These are phyloP conservation scores for Chaetomium cochliodes DNA, from an alignment of 495 filamentous ascomycete species.

Conservation along the genomic window DNA sequence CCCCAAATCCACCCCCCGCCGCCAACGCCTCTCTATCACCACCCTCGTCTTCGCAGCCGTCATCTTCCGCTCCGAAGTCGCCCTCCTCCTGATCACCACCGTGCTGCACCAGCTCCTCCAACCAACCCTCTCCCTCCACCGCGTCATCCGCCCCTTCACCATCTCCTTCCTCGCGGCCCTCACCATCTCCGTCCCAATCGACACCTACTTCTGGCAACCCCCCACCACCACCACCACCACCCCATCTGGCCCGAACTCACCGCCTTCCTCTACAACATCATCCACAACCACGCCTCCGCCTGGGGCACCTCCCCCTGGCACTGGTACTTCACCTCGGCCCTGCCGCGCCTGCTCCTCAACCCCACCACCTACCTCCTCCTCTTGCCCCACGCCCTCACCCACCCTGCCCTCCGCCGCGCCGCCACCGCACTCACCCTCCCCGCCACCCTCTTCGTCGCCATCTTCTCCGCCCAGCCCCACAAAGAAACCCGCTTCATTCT, in stretches of 20 bases:
- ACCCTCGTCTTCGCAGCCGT: conserved; percentile 79
- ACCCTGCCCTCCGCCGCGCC: conserved; percentile 43
- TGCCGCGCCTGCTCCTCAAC: conserved; percentile 83
- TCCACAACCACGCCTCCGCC: conserved; percentile 69
- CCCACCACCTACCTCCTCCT: conserved; percentile 61
- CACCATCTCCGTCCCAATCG: conserved; percentile 64
- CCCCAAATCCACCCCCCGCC: conserved; percentile 33
- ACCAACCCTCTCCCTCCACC: conserved; percentile 54
- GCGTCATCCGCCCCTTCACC: conserved; percentile 68
- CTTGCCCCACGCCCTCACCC: conserved; percentile 62
- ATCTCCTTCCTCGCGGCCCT: conserved; percentile 62
- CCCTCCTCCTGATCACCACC: conserved; percentile 67
- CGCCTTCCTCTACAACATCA: conserved; percentile 88
- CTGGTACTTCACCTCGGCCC: conserved; percentile 77
- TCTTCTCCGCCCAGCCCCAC: conserved; percentile 86
- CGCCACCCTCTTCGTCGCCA: conserved; percentile 63
- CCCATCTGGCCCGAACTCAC: conserved; percentile 88
- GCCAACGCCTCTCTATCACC: conserved; percentile 59
- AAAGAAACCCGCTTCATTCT: conserved; percentile 97
- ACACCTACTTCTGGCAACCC: conserved; percentile 96
- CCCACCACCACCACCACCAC: conserved; percentile 53
- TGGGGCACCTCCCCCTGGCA: conserved; percentile 87
- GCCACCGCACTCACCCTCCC: conserved; percentile 61
- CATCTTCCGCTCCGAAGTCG: conserved; percentile 87
- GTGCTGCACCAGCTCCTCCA: conserved; percentile 57